Conservation (phyloP, 2,329 filamentous ascomycete genomes). For the Ophiocordyceps sinensis region DNA sequence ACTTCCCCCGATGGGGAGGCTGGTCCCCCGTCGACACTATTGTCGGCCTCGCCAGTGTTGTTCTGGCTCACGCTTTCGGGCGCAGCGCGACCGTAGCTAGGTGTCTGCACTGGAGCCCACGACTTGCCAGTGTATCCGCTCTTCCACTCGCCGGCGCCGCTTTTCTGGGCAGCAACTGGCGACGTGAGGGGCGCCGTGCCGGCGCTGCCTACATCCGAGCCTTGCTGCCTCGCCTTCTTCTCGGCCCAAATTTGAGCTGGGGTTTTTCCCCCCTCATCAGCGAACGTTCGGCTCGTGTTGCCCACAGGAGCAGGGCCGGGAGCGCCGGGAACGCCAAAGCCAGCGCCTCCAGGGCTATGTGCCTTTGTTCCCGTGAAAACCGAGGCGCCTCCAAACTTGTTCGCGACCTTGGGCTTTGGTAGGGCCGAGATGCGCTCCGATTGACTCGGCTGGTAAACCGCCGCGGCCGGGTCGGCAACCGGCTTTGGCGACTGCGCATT, state of each 20-base stretch:
- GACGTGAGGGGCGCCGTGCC: slow-evolving; percentile 29
- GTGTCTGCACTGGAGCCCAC: slow-evolving; percentile 71
- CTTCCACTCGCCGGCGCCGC: slow-evolving; percentile 68
- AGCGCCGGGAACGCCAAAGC: slow-evolving; percentile 44
- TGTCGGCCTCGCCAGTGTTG: slow-evolving; percentile 41
- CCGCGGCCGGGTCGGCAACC: slow-evolving; percentile 61
- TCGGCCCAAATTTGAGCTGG: slow-evolving; percentile 96
- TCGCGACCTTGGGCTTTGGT: slow-evolving; percentile 89
- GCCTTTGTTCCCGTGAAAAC: slow-evolving; percentile 81
- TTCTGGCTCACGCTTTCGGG: slow-evolving; percentile 37
- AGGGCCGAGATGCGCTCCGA: slow-evolving; percentile 74
- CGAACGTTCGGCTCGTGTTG: slow-evolving; percentile 80
- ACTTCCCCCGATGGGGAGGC: slow-evolving; percentile 49
- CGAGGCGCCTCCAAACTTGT: slow-evolving; percentile 63
- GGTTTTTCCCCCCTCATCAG: slow-evolving; percentile 88
- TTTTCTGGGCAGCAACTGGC: slow-evolving; percentile 52
- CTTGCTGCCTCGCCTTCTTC: slow-evolving; percentile 76
- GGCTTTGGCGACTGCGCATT: slow-evolving; percentile 35
- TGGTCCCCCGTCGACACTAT: slow-evolving; percentile 33
- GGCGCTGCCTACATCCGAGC: slow-evolving; percentile 26
- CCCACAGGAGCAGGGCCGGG: slow-evolving; percentile 49
- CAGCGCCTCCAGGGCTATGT: slow-evolving; percentile 57
- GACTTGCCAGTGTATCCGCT: slow-evolving; percentile 82
- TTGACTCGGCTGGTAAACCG: slow-evolving; percentile 45
- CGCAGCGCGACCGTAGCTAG: slow-evolving; percentile 47